phyloP scores from a whole-genome alignment of 1,139 yeast genomes.

The Kodamaea alishanica region DNA sequence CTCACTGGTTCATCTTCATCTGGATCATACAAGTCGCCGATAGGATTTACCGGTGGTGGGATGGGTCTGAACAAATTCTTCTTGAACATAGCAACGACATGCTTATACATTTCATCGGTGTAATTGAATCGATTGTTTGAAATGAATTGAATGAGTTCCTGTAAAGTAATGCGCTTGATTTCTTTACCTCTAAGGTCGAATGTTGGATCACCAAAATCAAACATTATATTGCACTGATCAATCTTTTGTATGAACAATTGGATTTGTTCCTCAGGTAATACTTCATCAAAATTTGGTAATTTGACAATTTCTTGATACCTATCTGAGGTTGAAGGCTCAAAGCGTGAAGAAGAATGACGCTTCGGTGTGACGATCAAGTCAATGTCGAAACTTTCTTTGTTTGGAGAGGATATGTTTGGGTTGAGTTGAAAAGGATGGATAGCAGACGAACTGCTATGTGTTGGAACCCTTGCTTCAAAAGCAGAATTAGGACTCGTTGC shows the following conservation, averaged over 20 bases:
- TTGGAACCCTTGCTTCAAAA: slow-evolving; percentile 16
- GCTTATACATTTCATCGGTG: slow-evolving; percentile 86
- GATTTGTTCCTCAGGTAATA: slow-evolving; percentile 78
- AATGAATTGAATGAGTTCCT: slow-evolving; percentile 85
- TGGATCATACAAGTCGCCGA: slow-evolving; percentile 94
- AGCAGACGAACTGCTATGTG: slow-evolving; percentile 13
- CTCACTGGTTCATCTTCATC: slow-evolving; percentile 98
- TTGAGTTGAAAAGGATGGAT: slow-evolving; percentile 33
- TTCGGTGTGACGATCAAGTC: slow-evolving; percentile 65
- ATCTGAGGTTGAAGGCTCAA: slow-evolving; percentile 72
- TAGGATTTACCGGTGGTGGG: slow-evolving; percentile 97
- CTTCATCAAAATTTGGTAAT: slow-evolving; percentile 87
- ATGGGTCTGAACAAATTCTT: slow-evolving; percentile 89
- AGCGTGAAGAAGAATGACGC: slow-evolving; percentile 90
- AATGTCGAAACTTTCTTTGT: slow-evolving; percentile 42
- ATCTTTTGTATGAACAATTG: slow-evolving; percentile 81
- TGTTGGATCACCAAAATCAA: slow-evolving; percentile 92
- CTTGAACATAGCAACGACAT: slow-evolving; percentile 87
- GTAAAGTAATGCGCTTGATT: slow-evolving; percentile 78
- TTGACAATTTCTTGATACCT: slow-evolving; percentile 66
- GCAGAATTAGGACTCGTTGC: slow-evolving; percentile 9
- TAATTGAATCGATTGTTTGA: slow-evolving; percentile 77
- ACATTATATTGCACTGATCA: slow-evolving; percentile 91
- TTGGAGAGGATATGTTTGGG: slow-evolving; percentile 45
- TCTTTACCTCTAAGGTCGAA: slow-evolving; percentile 91